phyloP scores from a whole-genome alignment of 164 flowering plant genomes.

The Berberis vulgaris region DNA sequence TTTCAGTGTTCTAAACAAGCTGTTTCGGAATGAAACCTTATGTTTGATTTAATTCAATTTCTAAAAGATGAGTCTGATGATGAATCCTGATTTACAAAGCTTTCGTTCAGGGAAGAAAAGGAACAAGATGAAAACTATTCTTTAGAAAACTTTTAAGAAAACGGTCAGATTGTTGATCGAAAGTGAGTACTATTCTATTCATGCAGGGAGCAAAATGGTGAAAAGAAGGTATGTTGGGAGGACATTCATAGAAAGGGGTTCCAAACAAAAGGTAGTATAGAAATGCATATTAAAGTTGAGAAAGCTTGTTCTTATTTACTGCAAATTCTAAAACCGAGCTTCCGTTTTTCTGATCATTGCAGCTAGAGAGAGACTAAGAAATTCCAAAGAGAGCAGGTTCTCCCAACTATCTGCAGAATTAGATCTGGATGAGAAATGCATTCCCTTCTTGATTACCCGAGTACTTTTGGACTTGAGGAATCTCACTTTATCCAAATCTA shows the following conservation, averaged over 20 bases:
- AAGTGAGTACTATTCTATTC: neutral
- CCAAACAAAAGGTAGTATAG: constrained; percentile 6
- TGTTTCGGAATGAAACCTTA: no score
- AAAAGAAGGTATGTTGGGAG: no score
- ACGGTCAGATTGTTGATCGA: neutral
- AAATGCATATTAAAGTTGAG: no score
- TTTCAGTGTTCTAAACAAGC: no score
- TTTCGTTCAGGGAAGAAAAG: constrained; percentile 21
- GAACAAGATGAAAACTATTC: constrained; percentile 24
- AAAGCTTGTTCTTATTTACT: neutral
- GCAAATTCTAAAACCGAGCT: neutral
- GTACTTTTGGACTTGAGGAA: constrained; percentile 76
- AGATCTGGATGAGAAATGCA: constrained; percentile 65
- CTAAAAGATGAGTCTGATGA: no score
- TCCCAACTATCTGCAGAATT: constrained; percentile 53
- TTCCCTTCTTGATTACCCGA: constrained; percentile 88
- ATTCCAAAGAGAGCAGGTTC: constrained; percentile 25
- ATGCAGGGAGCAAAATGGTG: constrained; percentile 4
- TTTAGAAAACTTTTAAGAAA: neutral
- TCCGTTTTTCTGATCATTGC: constrained; percentile 23
- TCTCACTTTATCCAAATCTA: constrained; percentile 82
- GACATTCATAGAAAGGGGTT: constrained; percentile 6
- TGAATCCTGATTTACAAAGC: constrained; percentile 9
- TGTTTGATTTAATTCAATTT: no score
- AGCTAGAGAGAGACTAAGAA: constrained; percentile 29